These are phyloP conservation scores for Corylus avellana DNA, from an alignment of 306 rosid species.

Conservation along the genomic window DNA sequence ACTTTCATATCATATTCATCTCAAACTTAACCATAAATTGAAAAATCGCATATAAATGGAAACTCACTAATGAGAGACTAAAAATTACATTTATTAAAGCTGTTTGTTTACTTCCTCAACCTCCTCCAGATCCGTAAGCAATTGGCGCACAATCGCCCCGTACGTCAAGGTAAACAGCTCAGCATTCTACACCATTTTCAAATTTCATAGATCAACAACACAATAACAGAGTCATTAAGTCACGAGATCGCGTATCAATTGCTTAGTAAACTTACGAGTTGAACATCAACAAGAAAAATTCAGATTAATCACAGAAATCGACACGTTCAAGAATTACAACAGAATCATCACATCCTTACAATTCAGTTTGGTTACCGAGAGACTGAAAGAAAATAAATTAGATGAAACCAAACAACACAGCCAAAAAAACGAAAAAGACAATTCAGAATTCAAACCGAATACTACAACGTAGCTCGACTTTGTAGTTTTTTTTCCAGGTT, in stretches of 20 bases:
- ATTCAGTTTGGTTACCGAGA: neutral
- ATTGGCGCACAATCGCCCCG: constrained; percentile 98
- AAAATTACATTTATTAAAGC: constrained; percentile 83
- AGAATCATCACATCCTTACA: neutral
- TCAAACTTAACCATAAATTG: neutral
- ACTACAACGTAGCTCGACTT: neutral
- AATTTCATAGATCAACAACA: constrained; percentile 1
- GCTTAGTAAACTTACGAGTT: neutral
- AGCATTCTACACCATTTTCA: constrained; percentile 61
- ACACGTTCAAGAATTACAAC: neutral
- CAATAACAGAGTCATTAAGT: neutral
- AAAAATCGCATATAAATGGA: neutral
- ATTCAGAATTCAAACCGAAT: neutral
- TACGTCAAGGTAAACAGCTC: constrained; percentile 96
- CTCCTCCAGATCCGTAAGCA: constrained; percentile 98
- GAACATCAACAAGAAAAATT: neutral
- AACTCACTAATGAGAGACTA: neutral
- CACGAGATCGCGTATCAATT: neutral
- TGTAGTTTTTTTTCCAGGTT: neutral
- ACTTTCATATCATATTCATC: neutral
- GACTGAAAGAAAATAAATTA: neutral
- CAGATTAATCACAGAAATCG: neutral
- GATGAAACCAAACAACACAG: neutral
- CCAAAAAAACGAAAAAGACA: neutral
- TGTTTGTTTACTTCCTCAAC: constrained; percentile 98